Base-by-base conservation (phyloP, 768 basidiomycete species). In the Candolleomyces aberdarensis region DNA sequence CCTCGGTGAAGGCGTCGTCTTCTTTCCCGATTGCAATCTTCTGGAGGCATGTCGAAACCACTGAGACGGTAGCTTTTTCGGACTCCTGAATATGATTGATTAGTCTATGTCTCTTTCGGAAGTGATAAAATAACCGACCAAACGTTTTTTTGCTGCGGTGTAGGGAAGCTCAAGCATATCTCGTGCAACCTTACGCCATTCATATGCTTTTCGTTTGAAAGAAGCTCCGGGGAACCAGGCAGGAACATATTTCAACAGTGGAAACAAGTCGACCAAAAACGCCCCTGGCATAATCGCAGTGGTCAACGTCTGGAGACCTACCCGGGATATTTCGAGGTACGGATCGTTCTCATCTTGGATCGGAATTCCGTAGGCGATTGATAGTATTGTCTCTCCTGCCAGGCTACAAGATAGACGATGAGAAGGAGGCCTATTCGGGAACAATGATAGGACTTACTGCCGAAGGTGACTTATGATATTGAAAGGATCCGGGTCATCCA, bases 151-250 rank as follows among this genome's bases (percentile, higher is more conserved):
- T 1, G 72, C 70, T 19, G 67, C 66, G 5, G 58, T 60, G 52
- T 73, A 81, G 0, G 78, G 79, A 13, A 67, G 60, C 9, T 79
- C 72, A 57, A 66, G 66, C 74, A 72, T 76, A 48, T 67, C 64
- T 14, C 70, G 61, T 19, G 74, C 65, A 13, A 70, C 64, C 52
- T 63, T 67, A 3, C 69, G 70, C 76, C 79, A 81, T 62, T 74
- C 71, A 44, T 67, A 69, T 0, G 81, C 82, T 58, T 68, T 72
- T 52, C 63, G 58, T 66, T 81, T 75, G 72, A 74, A 76, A 0
- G 66, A 64, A 2, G 75, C 70, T 10, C 72, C 71, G 13, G 75
- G 75, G 10, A 75, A 31, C 72, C 72, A 76, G 14, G 59, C 60
- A 5, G 74, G 75, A 22, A 76, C 59, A 43, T 70, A 67, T 54